Base-by-base conservation (phyloP, 139 green algal species). In the Nannochloris sp. region DNA sequence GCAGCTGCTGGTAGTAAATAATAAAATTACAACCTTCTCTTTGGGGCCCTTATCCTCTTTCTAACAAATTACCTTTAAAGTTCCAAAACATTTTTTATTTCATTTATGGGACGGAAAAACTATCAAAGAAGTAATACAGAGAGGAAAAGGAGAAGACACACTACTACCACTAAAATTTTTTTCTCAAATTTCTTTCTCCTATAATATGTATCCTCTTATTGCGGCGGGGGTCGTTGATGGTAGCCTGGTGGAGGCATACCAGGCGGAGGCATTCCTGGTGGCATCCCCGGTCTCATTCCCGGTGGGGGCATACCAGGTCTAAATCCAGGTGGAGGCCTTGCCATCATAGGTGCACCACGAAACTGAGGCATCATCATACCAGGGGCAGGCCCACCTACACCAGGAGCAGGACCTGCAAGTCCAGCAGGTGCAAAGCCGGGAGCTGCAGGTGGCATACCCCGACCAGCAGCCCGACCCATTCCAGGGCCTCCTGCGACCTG, bases 331-430 rank as follows among this genome's bases (percentile, higher is more conserved):
- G 36, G 70, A 14, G 70, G 71, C 55, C 72, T 65, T 33, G 64
- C 56, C 71, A 89, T 86, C 62, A 85, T 59, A 2, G 85, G 83
- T 6, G 81, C 44, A 6, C 60, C 85, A 7, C 56, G 65, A 51
- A 82, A 69, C 55, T 91, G 83, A 4, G 93, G 93, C 67, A 93
- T 82, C 93, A 98, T 98, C 76, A 88, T 87, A 36, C 84, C 90
- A 1, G 90, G 87, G 0, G 83, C 77, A 3, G 93, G 89, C 3
- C 85, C 93, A 7, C 93, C 93, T 10, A 97, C 81, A 38, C 93
- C 92, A 3, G 84, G 71, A 5, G 85, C 88, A 5, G 90, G 86
- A 0, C 91, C 93, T 9, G 84, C 85, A 38, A 98, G 63, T 4
- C 93, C 92, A 45, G 78, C 79, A n/a, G 85, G 84, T 10, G 87